Evolutionary conservation across 768 basidiomycete species (phyloP).

Genomic region (Amanita polypyramis): DNA sequence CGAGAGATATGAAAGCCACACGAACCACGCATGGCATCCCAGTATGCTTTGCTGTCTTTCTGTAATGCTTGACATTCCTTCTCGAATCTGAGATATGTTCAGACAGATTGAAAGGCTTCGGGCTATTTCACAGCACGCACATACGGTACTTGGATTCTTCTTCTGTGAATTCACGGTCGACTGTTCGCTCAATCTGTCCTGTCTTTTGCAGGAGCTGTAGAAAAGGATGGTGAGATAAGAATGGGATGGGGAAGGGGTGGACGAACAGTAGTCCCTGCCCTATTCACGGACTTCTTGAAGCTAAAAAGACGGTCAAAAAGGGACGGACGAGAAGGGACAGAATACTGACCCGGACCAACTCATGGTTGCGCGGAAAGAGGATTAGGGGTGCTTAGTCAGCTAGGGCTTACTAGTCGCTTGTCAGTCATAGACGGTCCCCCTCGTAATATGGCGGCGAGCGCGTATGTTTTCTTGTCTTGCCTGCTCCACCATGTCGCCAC

Average conservation of each 20-base stretch:
- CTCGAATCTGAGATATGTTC: slow-evolving; percentile 58
- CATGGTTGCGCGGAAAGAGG: slow-evolving; percentile 21
- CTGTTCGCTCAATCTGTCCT: slow-evolving; percentile 92
- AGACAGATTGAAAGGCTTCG: not conserved
- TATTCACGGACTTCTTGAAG: slow-evolving; percentile 89
- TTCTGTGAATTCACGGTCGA: slow-evolving; percentile 87
- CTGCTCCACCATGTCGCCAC: not conserved
- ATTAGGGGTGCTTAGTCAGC: slow-evolving; percentile 8
- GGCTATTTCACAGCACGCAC: slow-evolving; percentile 35
- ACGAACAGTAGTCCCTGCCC: slow-evolving; percentile 82
- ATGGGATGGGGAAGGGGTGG: slow-evolving; percentile 7
- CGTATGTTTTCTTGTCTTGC: not conserved
- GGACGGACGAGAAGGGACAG: not conserved
- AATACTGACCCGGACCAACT: slow-evolving; percentile 45
- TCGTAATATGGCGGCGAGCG: not conserved
- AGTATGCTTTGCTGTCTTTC: slow-evolving; percentile 91
- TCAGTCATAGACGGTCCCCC: not conserved
- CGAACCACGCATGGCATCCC: slow-evolving; percentile 89
- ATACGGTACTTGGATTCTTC: slow-evolving; percentile 86
- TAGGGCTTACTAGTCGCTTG: not conserved
- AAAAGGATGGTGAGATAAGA: slow-evolving; percentile 11
- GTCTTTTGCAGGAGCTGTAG: slow-evolving; percentile 90
- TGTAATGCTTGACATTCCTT: slow-evolving; percentile 91
- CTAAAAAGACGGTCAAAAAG: slow-evolving; percentile 26
- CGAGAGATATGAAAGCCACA: slow-evolving; percentile 7